phyloP scores from a whole-genome alignment of 805 yeast genomes.

The Nadsonia fulvescens region DNA sequence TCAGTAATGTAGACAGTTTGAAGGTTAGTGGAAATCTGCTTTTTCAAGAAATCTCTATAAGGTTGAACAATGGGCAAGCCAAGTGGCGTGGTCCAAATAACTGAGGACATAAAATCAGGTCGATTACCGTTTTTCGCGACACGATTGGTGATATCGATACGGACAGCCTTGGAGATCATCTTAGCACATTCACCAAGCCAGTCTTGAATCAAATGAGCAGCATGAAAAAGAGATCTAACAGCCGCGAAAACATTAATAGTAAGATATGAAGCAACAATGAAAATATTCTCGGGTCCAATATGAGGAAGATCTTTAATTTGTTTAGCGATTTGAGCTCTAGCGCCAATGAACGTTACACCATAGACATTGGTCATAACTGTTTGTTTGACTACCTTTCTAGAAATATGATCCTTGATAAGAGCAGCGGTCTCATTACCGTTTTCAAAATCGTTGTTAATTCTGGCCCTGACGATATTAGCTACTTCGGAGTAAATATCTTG shows the following conservation, averaged over 20 bases:
- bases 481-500: constrained; percentile 46
- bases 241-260: constrained; percentile 67
- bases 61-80: constrained; percentile 97
- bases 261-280: constrained; percentile 40
- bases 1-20: constrained; percentile 79
- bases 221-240: constrained; percentile 66
- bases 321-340: constrained; percentile 70
- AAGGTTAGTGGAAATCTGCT: constrained; percentile 58
- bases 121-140: constrained; percentile 24
- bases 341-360: constrained; percentile 92
- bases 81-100: constrained; percentile 94
- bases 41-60: constrained; percentile 51
- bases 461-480: constrained; percentile 27
- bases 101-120: constrained; percentile 62
- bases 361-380: constrained; percentile 97
- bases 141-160: constrained; percentile 16
- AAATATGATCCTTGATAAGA: constrained; percentile 41
- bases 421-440: constrained; percentile 16
- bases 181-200: constrained; percentile 85
- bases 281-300: constrained; percentile 28
- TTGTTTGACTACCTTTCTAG: constrained; percentile 84
- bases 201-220: constrained; percentile 91
- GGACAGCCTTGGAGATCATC: constrained; percentile 57
- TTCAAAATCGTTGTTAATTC: constrained; percentile 29
- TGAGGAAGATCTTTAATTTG: constrained; percentile 47